Evolutionary conservation across 495 filamentous ascomycete genomes (phyloP).

Genomic region (Penicillium flavigenum): DNA sequence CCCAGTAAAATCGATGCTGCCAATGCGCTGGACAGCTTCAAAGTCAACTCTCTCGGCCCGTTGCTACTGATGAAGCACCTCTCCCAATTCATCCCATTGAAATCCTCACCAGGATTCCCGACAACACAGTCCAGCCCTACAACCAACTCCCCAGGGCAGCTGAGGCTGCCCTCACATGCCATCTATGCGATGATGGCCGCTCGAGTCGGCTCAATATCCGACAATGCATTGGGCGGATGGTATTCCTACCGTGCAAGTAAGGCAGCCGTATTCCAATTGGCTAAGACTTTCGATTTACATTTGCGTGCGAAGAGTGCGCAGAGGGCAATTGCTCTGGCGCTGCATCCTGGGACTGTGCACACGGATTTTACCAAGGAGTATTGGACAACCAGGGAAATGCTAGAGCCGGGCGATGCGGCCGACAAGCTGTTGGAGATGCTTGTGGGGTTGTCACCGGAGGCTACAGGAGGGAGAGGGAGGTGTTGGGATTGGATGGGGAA

Average conservation of each 20-base stretch:
- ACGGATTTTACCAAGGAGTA: constrained; percentile 72
- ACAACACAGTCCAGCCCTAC: background rate
- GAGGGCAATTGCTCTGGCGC: constrained; percentile 62
- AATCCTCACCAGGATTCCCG: constrained; percentile 31
- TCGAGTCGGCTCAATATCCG: constrained; percentile 69
- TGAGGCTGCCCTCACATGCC: constrained; percentile 46
- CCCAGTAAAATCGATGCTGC: constrained; percentile 59
- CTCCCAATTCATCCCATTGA: constrained; percentile 61
- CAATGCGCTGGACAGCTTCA: constrained; percentile 59
- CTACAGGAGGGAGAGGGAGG: constrained; percentile 55
- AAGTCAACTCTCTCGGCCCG: constrained; percentile 70
- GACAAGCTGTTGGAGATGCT: constrained; percentile 58
- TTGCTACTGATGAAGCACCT: constrained; percentile 77
- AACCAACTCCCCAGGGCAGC: background rate
- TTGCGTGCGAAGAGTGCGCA: constrained; percentile 52
- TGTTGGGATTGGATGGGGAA: constrained; percentile 79
- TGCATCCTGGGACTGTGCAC: constrained; percentile 82
- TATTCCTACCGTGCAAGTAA: constrained; percentile 77
- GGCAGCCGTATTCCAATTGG: constrained; percentile 66
- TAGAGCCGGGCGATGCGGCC: constrained; percentile 61
- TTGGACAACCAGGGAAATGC: constrained; percentile 61
- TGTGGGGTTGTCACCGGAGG: constrained; percentile 31
- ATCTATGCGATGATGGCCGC: constrained; percentile 71
- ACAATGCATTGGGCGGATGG: constrained; percentile 70
- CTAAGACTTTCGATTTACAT: constrained; percentile 72